phyloP scores from a whole-genome alignment of 345 rosid species.

The Sisymbrium altissimum region DNA sequence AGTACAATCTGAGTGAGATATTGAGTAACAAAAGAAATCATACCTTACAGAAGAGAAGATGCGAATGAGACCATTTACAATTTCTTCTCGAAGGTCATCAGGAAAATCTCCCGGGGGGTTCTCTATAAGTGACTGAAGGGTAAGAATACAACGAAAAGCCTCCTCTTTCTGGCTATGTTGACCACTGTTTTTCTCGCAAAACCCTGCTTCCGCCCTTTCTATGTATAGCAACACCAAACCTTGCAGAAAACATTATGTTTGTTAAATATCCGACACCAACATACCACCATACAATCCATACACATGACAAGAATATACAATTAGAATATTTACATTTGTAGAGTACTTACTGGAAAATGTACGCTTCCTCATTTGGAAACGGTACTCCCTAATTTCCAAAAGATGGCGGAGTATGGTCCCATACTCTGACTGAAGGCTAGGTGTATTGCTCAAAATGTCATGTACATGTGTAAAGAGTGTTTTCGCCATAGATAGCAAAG shows the following conservation, averaged over 20 bases:
- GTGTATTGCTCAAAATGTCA: conserved; percentile 67
- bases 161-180: conserved; percentile 70
- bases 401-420: conserved; percentile 77
- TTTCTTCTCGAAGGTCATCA: conserved; percentile 57
- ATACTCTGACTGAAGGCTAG: conserved; percentile 84
- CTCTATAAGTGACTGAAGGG: conserved; percentile 78
- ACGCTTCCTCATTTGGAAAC: conserved; percentile 71
- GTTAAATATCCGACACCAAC: conserved; percentile 7
- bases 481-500: conserved; percentile 66
- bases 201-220: conserved; percentile 62
- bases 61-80: conserved; percentile 57
- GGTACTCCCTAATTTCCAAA: conserved; percentile 59
- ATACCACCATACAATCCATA: conserved; percentile 3
- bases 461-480: conserved; percentile 62
- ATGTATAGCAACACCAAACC: conserved; percentile 66
- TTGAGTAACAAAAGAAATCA: conserved; percentile 4
- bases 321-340: background rate
- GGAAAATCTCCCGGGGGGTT: conserved; percentile 89
- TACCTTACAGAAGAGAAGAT: conserved; percentile 76
- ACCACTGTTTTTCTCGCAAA: conserved; percentile 44
- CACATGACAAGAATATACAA: conserved; percentile 6
- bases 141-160: conserved; percentile 58
- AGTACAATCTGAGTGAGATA: conserved; percentile 22
- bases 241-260: conserved; percentile 34
- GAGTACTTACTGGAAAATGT: conserved; percentile 62